A percentile compares a stretch with the other conserved stretches of the same genome.
These are phyloP conservation scores for Penicillium sp. DNA, from an alignment of 2,329 filamentous ascomycete species.

Conservation along the genomic window DNA sequence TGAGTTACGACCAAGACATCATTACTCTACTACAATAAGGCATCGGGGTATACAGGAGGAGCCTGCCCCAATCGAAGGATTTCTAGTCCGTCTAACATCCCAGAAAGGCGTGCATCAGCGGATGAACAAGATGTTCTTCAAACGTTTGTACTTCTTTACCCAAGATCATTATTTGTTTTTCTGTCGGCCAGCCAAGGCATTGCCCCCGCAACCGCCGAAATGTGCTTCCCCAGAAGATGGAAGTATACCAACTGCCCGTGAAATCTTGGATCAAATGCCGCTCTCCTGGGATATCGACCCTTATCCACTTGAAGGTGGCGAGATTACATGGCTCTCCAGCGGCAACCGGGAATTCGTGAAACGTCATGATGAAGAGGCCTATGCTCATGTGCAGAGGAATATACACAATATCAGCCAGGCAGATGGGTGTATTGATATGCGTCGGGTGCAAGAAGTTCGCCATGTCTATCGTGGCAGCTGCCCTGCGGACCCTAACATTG, in stretches of 20 bases:
- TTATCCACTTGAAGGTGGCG: conserved; percentile 54
- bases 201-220: conserved; percentile 59
- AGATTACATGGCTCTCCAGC: conserved; percentile 57
- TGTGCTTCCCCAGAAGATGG: conserved; percentile 45
- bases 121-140: conserved; percentile 62
- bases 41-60: conserved; percentile 50
- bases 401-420: conserved; percentile 56
- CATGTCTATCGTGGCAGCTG: conserved; percentile 52
- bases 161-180: conserved; percentile 65
- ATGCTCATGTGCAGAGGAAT: conserved; percentile 58
- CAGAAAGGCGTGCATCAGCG: conserved; percentile 59
- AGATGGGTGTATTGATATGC: conserved; percentile 65
- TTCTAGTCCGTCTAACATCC: conserved; percentile 63
- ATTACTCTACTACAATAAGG: conserved; percentile 57
- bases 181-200: conserved; percentile 58
- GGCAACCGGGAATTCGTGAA: conserved; percentile 48
- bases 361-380: conserved; percentile 57
- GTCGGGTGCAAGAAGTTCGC: conserved; percentile 57
- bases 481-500: conserved; percentile 53
- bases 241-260: conserved; percentile 52
- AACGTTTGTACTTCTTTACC: conserved; percentile 63
- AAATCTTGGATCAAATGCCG: conserved; percentile 58
- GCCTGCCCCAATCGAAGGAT: conserved; percentile 63
- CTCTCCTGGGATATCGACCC: conserved; percentile 62
- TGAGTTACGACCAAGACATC: conserved; percentile 62